Conservation (phyloP, 805 yeast genomes). For the Teunomyces stri region DNA sequence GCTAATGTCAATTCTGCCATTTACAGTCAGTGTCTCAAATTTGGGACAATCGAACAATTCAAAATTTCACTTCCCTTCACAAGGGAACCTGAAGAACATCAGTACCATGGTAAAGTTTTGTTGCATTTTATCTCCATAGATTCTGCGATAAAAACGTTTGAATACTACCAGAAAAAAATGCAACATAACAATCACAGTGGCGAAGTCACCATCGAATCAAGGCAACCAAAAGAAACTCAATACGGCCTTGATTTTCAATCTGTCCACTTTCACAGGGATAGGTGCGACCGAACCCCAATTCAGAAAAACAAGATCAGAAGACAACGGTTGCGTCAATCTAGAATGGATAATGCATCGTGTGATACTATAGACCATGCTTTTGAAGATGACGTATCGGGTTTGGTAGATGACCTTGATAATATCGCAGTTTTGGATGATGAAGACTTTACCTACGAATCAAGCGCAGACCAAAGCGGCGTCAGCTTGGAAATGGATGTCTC, state of each 20-base stretch:
- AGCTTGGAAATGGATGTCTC: not conserved
- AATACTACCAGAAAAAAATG: slow-evolving; percentile 24
- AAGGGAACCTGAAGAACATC: not conserved
- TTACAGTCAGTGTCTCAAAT: slow-evolving; percentile 29
- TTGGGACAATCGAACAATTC: slow-evolving; percentile 43
- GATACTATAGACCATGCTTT: not conserved
- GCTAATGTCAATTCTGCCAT: slow-evolving; percentile 21
- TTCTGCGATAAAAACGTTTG: slow-evolving; percentile 44
- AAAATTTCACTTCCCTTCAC: slow-evolving; percentile 3
- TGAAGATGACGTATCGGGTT: not conserved
- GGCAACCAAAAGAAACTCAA: slow-evolving; percentile 1
- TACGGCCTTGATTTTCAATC: slow-evolving; percentile 14
- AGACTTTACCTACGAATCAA: not conserved
- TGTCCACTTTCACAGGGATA: slow-evolving; percentile 31
- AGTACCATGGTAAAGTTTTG: slow-evolving; percentile 10
- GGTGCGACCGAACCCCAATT: slow-evolving; percentile 34
- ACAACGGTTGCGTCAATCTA: not conserved
- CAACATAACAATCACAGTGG: slow-evolving; percentile 17
- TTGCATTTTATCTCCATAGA: slow-evolving; percentile 47
- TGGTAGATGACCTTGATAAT: not conserved
- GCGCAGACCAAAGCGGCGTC: not conserved
- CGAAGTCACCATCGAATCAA: slow-evolving; percentile 3
- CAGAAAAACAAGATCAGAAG: slow-evolving; percentile 2
- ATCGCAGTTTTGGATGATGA: not conserved
- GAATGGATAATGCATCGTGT: not conserved